Evolutionary conservation across 352 stramenopile species (phyloP).

Genomic region (Phytophthora megakarya): DNA sequence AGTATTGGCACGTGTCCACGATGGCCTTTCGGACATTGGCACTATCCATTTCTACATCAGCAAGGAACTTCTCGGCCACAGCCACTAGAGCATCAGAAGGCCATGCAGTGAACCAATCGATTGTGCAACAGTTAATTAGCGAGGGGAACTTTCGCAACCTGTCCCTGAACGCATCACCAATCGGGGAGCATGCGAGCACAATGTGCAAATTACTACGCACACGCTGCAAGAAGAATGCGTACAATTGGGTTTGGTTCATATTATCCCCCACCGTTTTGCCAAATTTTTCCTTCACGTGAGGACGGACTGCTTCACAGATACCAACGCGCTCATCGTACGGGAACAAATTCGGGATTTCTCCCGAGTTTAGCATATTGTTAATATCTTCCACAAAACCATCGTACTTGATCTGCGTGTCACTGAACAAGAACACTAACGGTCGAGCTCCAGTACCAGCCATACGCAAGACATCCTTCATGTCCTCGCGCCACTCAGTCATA

Average conservation of each 20-base stretch:
- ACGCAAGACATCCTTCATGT: slow-evolving; percentile 94
- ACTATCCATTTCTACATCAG: slow-evolving; percentile 90
- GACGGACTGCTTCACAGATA: slow-evolving; percentile 90
- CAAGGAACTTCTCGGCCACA: slow-evolving; percentile 93
- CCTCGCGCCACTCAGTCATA: slow-evolving; percentile 94
- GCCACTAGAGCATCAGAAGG: slow-evolving; percentile 92
- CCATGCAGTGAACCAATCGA: slow-evolving; percentile 97
- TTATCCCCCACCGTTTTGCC: slow-evolving; percentile 90
- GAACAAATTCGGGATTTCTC: slow-evolving; percentile 96
- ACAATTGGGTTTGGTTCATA: slow-evolving; percentile 92
- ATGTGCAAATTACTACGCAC: slow-evolving; percentile 94
- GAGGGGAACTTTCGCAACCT: slow-evolving; percentile 95
- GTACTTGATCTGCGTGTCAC: slow-evolving; percentile 96
- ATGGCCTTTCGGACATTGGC: slow-evolving; percentile 73
- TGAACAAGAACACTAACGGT: slow-evolving; percentile 94
- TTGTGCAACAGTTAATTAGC: slow-evolving; percentile 97
- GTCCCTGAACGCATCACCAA: slow-evolving; percentile 94
- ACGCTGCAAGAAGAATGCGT: slow-evolving; percentile 93
- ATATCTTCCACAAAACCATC: slow-evolving; percentile 97
- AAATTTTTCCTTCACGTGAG: slow-evolving; percentile 91
- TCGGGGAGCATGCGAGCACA: slow-evolving; percentile 94
- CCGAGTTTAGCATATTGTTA: slow-evolving; percentile 96
- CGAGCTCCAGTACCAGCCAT: slow-evolving; percentile 84
- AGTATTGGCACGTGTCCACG: slow-evolving; percentile 92
- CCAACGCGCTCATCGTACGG: slow-evolving; percentile 91